Evolutionary conservation across 164 flowering plant genomes (phyloP).

Genomic region (Aristolochia californica): DNA sequence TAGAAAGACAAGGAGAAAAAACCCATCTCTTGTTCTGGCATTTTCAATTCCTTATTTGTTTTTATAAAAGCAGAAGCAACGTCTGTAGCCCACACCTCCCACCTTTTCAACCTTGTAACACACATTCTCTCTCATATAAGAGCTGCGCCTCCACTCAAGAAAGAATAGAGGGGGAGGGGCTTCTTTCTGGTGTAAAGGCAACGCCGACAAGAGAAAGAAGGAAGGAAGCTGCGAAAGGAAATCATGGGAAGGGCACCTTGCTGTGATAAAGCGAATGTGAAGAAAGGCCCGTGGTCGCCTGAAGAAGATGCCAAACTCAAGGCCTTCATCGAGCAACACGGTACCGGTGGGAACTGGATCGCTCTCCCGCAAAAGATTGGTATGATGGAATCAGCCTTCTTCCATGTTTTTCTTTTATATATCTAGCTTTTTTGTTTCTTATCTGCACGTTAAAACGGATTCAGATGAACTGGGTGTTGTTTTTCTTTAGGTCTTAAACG

Average conservation of each 20-base stretch:
- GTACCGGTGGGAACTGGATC: slow-evolving; percentile 89
- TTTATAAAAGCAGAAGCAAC: background rate
- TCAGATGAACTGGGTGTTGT: background rate
- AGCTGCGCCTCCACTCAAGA: slow-evolving; percentile 12
- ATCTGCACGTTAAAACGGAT: background rate
- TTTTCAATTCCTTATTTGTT: background rate
- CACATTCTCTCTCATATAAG: slow-evolving; percentile 5
- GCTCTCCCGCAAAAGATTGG: slow-evolving; percentile 83
- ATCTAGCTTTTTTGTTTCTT: too few relatives aligned
- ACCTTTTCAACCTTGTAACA: slow-evolving; percentile 1
- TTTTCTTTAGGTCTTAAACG: slow-evolving; percentile 54
- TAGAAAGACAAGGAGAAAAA: slow-evolving; percentile 7
- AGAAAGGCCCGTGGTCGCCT: slow-evolving; percentile 94
- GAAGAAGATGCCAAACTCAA: slow-evolving; percentile 83
- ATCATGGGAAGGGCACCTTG: slow-evolving; percentile 92
- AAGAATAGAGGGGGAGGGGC: slow-evolving; percentile 2
- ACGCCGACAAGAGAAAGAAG: background rate
- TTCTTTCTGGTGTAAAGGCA: slow-evolving; percentile 36
- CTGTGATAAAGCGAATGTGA: slow-evolving; percentile 82
- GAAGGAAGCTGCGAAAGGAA: background rate
- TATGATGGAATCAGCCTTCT: too few relatives aligned
- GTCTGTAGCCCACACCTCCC: background rate
- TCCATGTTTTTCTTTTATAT: too few relatives aligned
- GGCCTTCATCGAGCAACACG: slow-evolving; percentile 48
- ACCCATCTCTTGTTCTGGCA: slow-evolving; percentile 3